These are phyloP conservation scores for Fraxinus latifolia DNA, from an alignment of 305 asterid genomes.

Conservation along the genomic window DNA sequence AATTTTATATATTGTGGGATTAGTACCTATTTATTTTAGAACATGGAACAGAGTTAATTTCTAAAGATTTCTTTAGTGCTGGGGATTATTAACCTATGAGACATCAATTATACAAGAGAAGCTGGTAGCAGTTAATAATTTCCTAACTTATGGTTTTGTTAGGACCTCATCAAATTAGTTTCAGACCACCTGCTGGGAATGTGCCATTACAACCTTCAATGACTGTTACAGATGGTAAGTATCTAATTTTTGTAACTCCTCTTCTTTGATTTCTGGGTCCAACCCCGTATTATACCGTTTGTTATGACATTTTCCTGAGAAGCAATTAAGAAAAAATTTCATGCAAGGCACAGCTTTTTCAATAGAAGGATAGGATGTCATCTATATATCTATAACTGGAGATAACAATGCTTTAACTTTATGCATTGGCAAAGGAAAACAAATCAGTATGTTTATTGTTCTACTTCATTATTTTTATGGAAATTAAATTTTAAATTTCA, in stretches of 20 bases:
- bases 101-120: conserved; percentile 14
- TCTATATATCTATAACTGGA: neutral
- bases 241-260: neutral
- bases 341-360: neutral
- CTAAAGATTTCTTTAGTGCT: neutral
- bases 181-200: conserved; percentile 73
- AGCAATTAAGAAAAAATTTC: neutral
- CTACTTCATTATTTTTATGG: neutral
- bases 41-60: neutral
- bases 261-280: neutral
- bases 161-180: conserved; percentile 94
- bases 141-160: conserved; percentile 17
- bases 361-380: neutral
- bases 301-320: neutral
- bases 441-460: neutral
- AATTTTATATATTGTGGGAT: neutral
- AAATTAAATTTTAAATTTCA: neutral
- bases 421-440: neutral
- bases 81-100: neutral
- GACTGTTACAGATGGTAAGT: conserved; percentile 88
- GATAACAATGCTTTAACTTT: neutral
- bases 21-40: conserved; percentile 1
- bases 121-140: neutral
- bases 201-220: conserved; percentile 81
- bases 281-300: neutral